These are phyloP conservation scores for Blastobotrys serpentis DNA, from an alignment of 1,139 yeast genomes.

Conservation along the genomic window DNA sequence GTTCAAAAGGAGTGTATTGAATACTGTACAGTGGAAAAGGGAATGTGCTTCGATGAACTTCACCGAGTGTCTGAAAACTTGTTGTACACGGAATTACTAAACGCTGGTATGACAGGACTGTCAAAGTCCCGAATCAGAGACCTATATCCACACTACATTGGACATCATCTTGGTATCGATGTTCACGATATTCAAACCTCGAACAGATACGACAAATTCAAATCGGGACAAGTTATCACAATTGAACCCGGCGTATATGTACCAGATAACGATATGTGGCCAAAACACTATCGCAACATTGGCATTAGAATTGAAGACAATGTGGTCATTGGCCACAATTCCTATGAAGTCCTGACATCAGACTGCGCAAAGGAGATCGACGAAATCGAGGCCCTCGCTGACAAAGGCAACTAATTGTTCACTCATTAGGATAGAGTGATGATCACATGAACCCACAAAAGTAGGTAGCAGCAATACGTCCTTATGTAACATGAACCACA, in stretches of 20 bases:
- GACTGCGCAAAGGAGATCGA: slow-evolving; percentile 82
- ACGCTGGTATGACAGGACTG: slow-evolving; percentile 59
- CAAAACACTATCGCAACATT: slow-evolving; percentile 77
- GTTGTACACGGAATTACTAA: slow-evolving; percentile 62
- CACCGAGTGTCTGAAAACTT: slow-evolving; percentile 65
- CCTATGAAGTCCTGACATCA: slow-evolving; percentile 63
- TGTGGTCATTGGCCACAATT: slow-evolving; percentile 62
- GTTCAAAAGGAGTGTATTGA: slow-evolving; percentile 80
- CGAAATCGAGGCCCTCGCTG: slow-evolving; percentile 57
- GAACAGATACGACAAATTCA: slow-evolving; percentile 43
- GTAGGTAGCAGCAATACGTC: too few species aligned
- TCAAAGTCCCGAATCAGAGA: slow-evolving; percentile 35
- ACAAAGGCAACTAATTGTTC: too few species aligned
- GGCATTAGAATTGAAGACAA: slow-evolving; percentile 97
- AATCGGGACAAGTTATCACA: slow-evolving; percentile 59
- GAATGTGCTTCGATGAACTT: slow-evolving; percentile 65
- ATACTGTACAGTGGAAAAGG: slow-evolving; percentile 54
- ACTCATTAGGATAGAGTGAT: too few species aligned
- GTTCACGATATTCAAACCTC: slow-evolving; percentile 74
- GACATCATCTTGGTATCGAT: slow-evolving; percentile 92
- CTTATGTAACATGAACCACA: too few species aligned
- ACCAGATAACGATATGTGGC: slow-evolving; percentile 68
- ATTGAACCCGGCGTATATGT: slow-evolving; percentile 94
- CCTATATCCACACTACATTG: slow-evolving; percentile 91
- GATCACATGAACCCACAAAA: too few species aligned